Percentiles rank a stretch among this genome's conserved stretches.
Conservation (phyloP, 139 green algal genomes). For the Picochlorum costavermella region DNA sequence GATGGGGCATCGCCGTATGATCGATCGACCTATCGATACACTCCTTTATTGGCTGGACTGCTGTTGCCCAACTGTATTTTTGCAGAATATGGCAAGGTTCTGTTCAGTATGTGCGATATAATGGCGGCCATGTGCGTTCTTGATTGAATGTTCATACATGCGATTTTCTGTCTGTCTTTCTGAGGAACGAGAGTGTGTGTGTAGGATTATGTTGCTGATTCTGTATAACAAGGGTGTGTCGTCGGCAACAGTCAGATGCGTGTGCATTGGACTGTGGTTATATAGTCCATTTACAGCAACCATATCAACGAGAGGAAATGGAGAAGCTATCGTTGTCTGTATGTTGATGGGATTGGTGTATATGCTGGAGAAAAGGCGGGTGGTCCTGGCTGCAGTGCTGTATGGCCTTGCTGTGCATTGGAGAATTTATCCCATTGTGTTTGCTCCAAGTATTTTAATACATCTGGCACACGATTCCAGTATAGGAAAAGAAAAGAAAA, state of each 20-base stretch:
- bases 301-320: slow-evolving; percentile 85
- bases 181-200: background rate
- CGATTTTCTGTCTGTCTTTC: background rate
- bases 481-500: no score
- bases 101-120: slow-evolving; percentile 71
- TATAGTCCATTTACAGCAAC: slow-evolving; percentile 89
- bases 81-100: slow-evolving; percentile 71
- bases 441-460: slow-evolving; percentile 57
- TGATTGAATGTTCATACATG: background rate
- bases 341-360: slow-evolving; percentile 64
- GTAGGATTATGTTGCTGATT: slow-evolving; percentile 38
- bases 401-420: slow-evolving; percentile 87
- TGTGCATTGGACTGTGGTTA: slow-evolving; percentile 62
- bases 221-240: slow-evolving; percentile 5
- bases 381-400: slow-evolving; percentile 29
- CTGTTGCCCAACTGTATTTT: slow-evolving; percentile 76
- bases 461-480: slow-evolving; percentile 24
- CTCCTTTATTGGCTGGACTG: slow-evolving; percentile 74
- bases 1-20: slow-evolving; percentile 32
- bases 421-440: slow-evolving; percentile 88
- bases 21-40: slow-evolving; percentile 71
- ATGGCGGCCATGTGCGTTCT: slow-evolving; percentile 24
- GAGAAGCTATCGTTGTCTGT: slow-evolving; percentile 70
- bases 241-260: background rate
- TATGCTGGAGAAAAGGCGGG: slow-evolving; percentile 21